phyloP scores from a whole-genome alignment of 2,329 filamentous ascomycete genomes.

The Myriosclerotinia curreyana region DNA sequence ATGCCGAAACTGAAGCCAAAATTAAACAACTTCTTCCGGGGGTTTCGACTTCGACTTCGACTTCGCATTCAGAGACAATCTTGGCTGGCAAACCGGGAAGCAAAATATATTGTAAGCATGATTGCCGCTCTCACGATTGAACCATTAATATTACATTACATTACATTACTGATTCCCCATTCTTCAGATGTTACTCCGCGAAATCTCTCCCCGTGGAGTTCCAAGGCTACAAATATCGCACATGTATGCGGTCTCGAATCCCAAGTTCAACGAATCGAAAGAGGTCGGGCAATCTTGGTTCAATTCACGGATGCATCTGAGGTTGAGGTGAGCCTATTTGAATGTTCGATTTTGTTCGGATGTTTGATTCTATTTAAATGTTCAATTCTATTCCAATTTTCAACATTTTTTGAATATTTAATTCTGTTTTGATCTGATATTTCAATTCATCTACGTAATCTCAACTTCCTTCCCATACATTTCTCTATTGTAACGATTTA shows the following conservation, averaged over 20 bases:
- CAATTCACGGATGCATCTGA: constrained; percentile 54
- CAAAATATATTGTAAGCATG: constrained; percentile 13
- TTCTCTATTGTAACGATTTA: neutral
- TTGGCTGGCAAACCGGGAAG: constrained; percentile 25
- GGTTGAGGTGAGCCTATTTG: constrained; percentile 8
- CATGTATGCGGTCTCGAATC: constrained; percentile 81
- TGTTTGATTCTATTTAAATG: neutral
- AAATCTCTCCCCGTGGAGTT: constrained; percentile 95
- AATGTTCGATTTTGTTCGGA: neutral
- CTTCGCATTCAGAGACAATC: constrained; percentile 21
- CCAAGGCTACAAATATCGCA: constrained; percentile 89
- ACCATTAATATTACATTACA: no score
- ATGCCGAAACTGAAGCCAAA: constrained; percentile 29
- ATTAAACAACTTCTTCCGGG: constrained; percentile 34
- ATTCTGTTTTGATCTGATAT: neutral
- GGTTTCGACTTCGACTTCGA: constrained; percentile 18
- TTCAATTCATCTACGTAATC: neutral
- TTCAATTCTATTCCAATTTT: neutral
- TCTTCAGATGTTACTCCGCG: constrained; percentile 70
- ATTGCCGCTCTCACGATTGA: neutral
- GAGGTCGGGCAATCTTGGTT: constrained; percentile 74
- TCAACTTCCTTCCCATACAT: neutral
- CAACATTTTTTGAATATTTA: neutral
- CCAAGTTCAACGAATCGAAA: constrained; percentile 74
- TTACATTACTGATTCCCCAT: constrained; percentile 16